Percentiles rank a stretch among this genome's conserved stretches.
phyloP scores from a whole-genome alignment of 1,284 basidiomycete genomes.

The Heterobasidion parviporum region DNA sequence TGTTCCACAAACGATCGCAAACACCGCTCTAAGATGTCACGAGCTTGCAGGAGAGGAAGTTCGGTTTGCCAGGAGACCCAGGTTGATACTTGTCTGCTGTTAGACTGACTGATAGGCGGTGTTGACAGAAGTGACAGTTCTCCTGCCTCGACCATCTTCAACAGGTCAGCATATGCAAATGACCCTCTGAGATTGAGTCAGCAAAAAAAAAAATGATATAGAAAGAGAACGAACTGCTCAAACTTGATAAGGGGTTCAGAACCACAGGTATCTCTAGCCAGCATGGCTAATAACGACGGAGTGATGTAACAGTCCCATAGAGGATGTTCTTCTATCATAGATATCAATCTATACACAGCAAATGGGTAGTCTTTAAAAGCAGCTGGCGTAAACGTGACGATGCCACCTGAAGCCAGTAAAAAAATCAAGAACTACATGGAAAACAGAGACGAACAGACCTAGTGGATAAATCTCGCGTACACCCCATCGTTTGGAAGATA shows the following conservation, averaged over 20 bases:
- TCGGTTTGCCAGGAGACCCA: conserved; percentile 21
- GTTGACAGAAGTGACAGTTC: conserved; percentile 38
- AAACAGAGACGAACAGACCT: conserved; percentile 29
- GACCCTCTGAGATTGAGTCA: conserved; percentile 4
- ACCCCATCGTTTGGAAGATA: conserved; percentile 45
- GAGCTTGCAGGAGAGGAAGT: conserved; percentile 17
- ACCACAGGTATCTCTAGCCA: conserved; percentile 14
- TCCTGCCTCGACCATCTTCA: conserved; percentile 43
- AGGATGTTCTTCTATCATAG: conserved; percentile 45
- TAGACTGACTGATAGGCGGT: conserved; percentile 22
- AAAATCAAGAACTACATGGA: too few species aligned
- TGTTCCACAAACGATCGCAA: conserved; percentile 29
- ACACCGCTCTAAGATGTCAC: conserved; percentile 33
- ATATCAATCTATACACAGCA: conserved; percentile 35
- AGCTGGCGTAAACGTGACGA: conserved; percentile 56
- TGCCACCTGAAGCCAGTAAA: conserved; percentile 38
- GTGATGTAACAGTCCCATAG: conserved; percentile 58
- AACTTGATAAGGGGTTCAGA: conserved; percentile 11
- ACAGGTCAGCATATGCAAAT: conserved; percentile 27
- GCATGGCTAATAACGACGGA: conserved; percentile 48
- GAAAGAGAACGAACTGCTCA: conserved; percentile 7
- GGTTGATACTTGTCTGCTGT: conserved; percentile 11
- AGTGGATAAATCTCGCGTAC: conserved; percentile 54
- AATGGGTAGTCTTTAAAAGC: conserved; percentile 45
- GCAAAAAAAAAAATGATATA: neutral